Percentiles rank a stretch among this genome's conserved stretches.
Conservation (phyloP, 176 grass and related monocot species). For the Musa beccarii region DNA sequence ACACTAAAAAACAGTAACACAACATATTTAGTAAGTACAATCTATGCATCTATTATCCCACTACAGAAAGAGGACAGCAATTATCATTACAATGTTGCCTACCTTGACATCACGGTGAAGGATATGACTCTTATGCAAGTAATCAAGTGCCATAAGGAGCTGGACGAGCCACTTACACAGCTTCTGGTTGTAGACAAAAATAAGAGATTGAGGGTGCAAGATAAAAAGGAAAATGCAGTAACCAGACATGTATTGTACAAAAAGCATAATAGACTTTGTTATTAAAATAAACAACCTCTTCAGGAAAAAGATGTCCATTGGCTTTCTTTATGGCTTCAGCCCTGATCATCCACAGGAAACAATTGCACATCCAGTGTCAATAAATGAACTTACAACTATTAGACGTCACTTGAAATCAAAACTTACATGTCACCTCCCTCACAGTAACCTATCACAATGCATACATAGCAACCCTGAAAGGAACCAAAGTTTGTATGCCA, state of each 20-base stretch:
- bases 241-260: slow-evolving; percentile 7
- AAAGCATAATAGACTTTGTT: slow-evolving; percentile 2
- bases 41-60: background rate
- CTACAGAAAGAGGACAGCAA: background rate
- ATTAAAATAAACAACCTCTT: slow-evolving; percentile 54
- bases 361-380: slow-evolving; percentile 8
- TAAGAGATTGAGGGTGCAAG: background rate
- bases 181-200: slow-evolving; percentile 40
- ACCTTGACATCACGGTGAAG: slow-evolving; percentile 98
- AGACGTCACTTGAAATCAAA: slow-evolving; percentile 12
- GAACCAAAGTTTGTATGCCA: slow-evolving; percentile 9
- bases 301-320: slow-evolving; percentile 57
- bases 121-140: slow-evolving; percentile 82
- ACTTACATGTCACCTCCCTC: slow-evolving; percentile 94
- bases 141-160: slow-evolving; percentile 86
- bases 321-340: slow-evolving; percentile 78
- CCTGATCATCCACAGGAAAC: slow-evolving; percentile 31
- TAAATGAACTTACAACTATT: slow-evolving; percentile 1
- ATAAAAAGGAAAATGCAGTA: background rate
- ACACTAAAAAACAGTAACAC: slow-evolving; percentile 40
- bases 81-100: slow-evolving; percentile 3
- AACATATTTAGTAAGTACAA: slow-evolving; percentile 20
- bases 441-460: slow-evolving; percentile 88
- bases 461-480: slow-evolving; percentile 82
- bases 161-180: slow-evolving; percentile 83